Evolutionary conservation across 768 basidiomycete genomes (phyloP).

Genomic region (Trametes cingulata): DNA sequence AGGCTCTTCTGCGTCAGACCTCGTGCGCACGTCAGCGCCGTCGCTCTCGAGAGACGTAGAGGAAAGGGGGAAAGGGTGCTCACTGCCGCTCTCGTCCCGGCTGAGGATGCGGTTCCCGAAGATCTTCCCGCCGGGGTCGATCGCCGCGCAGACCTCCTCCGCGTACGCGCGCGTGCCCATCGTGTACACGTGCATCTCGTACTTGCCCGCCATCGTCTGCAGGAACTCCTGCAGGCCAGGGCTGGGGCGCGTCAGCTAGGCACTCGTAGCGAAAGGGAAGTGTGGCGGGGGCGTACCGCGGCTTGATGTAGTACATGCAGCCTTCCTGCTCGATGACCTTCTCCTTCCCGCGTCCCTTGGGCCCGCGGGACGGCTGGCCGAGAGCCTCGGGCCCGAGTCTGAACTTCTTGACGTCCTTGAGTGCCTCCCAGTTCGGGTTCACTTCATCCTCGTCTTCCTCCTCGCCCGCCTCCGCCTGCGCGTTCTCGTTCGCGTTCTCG

Average conservation of each 20-base stretch:
- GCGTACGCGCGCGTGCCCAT: conserved; percentile 99
- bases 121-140: conserved; percentile 83
- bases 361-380: conserved; percentile 45
- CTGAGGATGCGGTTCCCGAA: conserved; percentile 90
- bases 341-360: conserved; percentile 57
- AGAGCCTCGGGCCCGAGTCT: conserved; percentile 78
- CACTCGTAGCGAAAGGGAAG: background rate
- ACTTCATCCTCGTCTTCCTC: conserved; percentile 44
- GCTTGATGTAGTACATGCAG: conserved; percentile 97
- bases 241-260: conserved; percentile 37
- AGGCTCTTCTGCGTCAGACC: conserved; percentile 91
- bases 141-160: conserved; percentile 89
- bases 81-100: conserved; percentile 96
- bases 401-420: conserved; percentile 90
- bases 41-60: no score
- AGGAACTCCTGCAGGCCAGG: conserved; percentile 88
- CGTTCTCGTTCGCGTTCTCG: conserved; percentile 33
- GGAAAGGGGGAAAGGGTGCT: conserved; percentile 33
- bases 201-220: conserved; percentile 65
- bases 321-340: conserved; percentile 73
- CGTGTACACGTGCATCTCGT: conserved; percentile 99
- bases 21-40: conserved; percentile 33
- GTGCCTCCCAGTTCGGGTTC: conserved; percentile 92
- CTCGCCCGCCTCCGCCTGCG: conserved; percentile 38
- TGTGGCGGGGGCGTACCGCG: conserved; percentile 60